These are phyloP conservation scores for Alopecurus myosuroides DNA, from an alignment of 176 grass and related monocot species.

Conservation along the genomic window DNA sequence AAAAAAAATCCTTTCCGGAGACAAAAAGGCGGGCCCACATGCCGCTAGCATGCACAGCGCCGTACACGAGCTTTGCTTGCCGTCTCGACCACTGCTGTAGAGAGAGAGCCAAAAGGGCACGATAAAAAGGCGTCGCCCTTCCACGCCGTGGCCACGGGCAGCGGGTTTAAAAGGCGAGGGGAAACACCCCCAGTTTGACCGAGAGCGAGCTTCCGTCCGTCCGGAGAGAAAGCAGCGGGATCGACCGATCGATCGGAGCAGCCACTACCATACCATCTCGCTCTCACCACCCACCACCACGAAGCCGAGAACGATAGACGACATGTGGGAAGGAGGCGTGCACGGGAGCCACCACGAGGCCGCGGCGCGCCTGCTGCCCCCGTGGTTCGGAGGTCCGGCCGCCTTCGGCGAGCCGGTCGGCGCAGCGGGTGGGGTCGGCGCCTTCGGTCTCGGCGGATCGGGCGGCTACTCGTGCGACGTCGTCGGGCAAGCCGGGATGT, in stretches of 20 bases:
- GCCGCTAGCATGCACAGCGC: slow-evolving; percentile 25
- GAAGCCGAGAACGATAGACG: slow-evolving; percentile 6
- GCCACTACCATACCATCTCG: neutral
- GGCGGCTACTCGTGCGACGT: slow-evolving; percentile 30
- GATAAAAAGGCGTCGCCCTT: slow-evolving; percentile 43
- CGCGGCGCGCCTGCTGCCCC: slow-evolving; percentile 29
- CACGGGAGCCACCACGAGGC: slow-evolving; percentile 56
- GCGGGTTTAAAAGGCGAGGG: slow-evolving; percentile 54
- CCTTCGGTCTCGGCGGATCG: neutral
- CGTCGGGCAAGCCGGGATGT: slow-evolving; percentile 36
- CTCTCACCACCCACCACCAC: slow-evolving; percentile 5
- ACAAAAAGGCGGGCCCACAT: slow-evolving; percentile 4
- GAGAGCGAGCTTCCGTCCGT: neutral
- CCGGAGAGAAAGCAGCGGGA: neutral
- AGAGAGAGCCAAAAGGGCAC: slow-evolving; percentile 36
- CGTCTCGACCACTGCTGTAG: slow-evolving; percentile 41
- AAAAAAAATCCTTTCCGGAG: slow-evolving; percentile 13
- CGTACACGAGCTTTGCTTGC: slow-evolving; percentile 35
- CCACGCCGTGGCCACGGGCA: slow-evolving; percentile 21
- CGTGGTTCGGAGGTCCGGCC: slow-evolving; percentile 38
- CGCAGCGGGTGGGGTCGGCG: neutral
- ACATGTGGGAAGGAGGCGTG: slow-evolving; percentile 68
- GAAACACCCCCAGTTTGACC: slow-evolving; percentile 47
- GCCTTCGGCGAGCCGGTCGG: slow-evolving; percentile 22
- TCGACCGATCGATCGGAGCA: slow-evolving; percentile 20